A percentile compares a stretch with the other conserved stretches of the same genome.
phyloP scores from a whole-genome alignment of 345 rosid genomes.

The Streptanthus diversifolius region DNA sequence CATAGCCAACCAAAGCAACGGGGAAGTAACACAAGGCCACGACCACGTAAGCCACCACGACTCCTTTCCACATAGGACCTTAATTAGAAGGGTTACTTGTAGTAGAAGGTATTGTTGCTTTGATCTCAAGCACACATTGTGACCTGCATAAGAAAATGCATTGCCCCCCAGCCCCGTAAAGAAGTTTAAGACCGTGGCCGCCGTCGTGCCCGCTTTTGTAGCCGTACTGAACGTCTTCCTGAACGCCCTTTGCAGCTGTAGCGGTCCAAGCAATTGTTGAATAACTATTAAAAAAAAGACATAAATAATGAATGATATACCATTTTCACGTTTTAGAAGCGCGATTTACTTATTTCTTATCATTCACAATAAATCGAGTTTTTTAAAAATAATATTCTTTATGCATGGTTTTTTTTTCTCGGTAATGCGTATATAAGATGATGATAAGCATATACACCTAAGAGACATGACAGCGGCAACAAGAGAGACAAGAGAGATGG shows the following conservation, averaged over 20 bases:
- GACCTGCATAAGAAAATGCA: conserved; percentile 66
- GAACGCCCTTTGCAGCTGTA: conserved; percentile 41
- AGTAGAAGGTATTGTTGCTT: conserved; percentile 67
- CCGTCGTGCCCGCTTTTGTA: conserved; percentile 32
- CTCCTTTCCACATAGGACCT: conserved; percentile 73
- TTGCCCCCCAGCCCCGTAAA: conserved; percentile 59
- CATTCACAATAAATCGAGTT: not conserved
- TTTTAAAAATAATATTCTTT: not conserved
- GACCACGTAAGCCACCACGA: conserved; percentile 44
- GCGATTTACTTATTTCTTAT: not conserved
- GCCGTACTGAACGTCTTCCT: conserved; percentile 39
- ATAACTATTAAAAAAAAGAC: conserved; percentile 38
- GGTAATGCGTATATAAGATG: not conserved
- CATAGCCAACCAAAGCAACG: conserved; percentile 51
- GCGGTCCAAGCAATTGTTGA: conserved; percentile 65
- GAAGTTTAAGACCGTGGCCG: conserved; percentile 41
- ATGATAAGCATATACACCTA: conserved; percentile 30
- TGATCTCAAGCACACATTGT: conserved; percentile 68
- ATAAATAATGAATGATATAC: not conserved
- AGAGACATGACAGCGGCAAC: conserved; percentile 69
- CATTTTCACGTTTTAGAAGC: not conserved
- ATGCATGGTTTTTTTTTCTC: not conserved
- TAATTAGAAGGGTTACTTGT: conserved; percentile 63
- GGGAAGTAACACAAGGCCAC: conserved; percentile 74
- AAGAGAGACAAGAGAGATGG: conserved; percentile 50